Evolutionary conservation across 2,329 filamentous ascomycete species (phyloP).

Genomic region (Microcera coccophila): DNA sequence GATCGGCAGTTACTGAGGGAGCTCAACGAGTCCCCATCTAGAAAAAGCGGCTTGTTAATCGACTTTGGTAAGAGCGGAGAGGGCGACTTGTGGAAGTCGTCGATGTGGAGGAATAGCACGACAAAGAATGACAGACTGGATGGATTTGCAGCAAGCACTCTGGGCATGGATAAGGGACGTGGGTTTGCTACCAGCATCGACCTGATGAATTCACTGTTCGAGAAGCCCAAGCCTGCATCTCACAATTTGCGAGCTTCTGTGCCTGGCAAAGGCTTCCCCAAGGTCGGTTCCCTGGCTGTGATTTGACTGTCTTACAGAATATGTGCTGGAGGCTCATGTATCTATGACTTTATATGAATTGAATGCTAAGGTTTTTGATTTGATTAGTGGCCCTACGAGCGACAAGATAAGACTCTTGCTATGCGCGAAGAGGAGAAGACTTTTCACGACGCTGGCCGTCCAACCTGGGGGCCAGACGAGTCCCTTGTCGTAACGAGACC

Average conservation of each 20-base stretch:
- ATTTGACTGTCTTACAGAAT: slow-evolving; percentile 30
- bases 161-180: slow-evolving; percentile 47
- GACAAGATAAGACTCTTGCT: slow-evolving; percentile 66
- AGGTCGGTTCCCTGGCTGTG: slow-evolving; percentile 71
- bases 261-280: slow-evolving; percentile 64
- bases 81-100: slow-evolving; percentile 45
- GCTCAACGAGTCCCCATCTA: slow-evolving; percentile 52
- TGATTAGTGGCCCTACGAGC: slow-evolving; percentile 80
- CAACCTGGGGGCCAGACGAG: slow-evolving; percentile 73
- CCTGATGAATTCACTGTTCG: slow-evolving; percentile 91
- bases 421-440: slow-evolving; percentile 61
- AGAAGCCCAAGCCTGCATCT: slow-evolving; percentile 59
- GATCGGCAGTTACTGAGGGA: slow-evolving; percentile 70
- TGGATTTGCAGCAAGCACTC: slow-evolving; percentile 26
- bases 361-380: slow-evolving; percentile 45
- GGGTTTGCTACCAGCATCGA: slow-evolving; percentile 88
- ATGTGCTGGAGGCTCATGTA: slow-evolving; percentile 30
- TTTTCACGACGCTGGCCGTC: slow-evolving; percentile 72
- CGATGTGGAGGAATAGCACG: slow-evolving; percentile 34
- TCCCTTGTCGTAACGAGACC: slow-evolving; percentile 59
- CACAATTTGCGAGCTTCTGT: slow-evolving; percentile 51
- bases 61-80: slow-evolving; percentile 38
- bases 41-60: slow-evolving; percentile 24
- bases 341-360: slow-evolving; percentile 31
- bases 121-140: slow-evolving; percentile 28